phyloP scores from a whole-genome alignment of 2,329 filamentous ascomycete species.

The Diplodia scrobiculata region DNA sequence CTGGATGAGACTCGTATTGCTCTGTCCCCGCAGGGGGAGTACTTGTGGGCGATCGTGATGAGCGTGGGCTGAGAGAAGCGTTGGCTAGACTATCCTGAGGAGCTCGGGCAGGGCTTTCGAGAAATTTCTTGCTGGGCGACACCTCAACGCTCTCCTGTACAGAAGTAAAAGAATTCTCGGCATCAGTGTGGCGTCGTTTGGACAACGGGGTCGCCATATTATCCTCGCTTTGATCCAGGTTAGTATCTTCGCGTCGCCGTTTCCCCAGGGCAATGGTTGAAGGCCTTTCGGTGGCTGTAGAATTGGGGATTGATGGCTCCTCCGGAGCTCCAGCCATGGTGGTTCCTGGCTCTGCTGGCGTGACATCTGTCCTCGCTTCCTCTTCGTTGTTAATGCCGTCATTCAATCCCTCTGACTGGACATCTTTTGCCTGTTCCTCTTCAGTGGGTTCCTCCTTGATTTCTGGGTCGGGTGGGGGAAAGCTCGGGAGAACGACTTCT shows the following conservation, averaged over 20 bases:
- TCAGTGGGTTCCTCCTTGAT: background rate
- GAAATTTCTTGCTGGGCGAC: slow-evolving; percentile 3
- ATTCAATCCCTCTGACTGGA: background rate
- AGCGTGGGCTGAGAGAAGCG: background rate
- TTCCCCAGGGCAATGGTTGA: background rate
- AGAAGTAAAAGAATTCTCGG: background rate
- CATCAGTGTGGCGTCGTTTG: background rate
- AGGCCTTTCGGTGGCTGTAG: background rate
- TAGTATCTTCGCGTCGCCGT: background rate
- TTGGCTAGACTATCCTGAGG: too few species aligned
- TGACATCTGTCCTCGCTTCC: background rate
- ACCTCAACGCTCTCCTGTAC: slow-evolving; percentile 20
- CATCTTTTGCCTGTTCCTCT: background rate
- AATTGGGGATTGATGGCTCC: background rate
- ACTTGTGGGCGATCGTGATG: background rate
- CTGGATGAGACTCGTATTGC: background rate
- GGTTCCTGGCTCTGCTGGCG: background rate
- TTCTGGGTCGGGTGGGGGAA: background rate
- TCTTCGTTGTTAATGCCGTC: background rate
- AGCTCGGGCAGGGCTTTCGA: background rate
- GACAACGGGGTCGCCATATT: background rate
- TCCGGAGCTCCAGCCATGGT: background rate
- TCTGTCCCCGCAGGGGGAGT: background rate
- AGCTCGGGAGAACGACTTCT: background rate
- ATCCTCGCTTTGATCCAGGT: background rate